phyloP scores from a whole-genome alignment of 352 stramenopile species.

The Globisporangium paroecandrum region DNA sequence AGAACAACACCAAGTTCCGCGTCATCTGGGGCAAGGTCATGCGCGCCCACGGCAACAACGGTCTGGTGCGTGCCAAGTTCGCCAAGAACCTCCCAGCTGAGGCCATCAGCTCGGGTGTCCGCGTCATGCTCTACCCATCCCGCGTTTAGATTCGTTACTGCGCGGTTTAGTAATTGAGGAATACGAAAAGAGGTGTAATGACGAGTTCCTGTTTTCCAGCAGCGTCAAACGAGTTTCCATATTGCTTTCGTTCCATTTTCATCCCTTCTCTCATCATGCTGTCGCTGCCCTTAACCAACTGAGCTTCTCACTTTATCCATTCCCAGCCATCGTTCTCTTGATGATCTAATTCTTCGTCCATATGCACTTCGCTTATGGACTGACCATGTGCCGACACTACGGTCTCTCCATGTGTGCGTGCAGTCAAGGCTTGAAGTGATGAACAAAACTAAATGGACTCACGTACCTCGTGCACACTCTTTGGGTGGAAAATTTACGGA shows the following conservation, averaged over 20 bases:
- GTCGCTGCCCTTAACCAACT: no score
- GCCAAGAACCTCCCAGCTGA: slow-evolving; percentile 95
- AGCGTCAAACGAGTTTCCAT: slow-evolving; percentile 4
- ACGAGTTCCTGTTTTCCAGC: slow-evolving; percentile 23
- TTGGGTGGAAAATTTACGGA: not conserved
- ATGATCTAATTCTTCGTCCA: no score
- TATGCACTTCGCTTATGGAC: no score
- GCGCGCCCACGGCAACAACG: slow-evolving; percentile 97
- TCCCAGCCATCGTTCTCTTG: no score
- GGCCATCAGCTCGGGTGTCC: slow-evolving; percentile 95
- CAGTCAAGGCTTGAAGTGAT: no score
- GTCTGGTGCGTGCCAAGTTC: slow-evolving; percentile 99
- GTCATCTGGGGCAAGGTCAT: slow-evolving; percentile 99
- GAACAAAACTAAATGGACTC: not conserved
- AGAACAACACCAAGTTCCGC: slow-evolving; percentile 97
- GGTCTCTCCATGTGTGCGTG: no score
- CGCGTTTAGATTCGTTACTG: slow-evolving; percentile 87
- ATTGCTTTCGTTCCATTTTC: not conserved
- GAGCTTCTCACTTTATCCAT: no score
- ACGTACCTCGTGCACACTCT: not conserved
- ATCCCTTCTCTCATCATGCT: not conserved
- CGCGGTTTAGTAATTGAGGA: slow-evolving; percentile 32
- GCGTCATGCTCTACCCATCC: slow-evolving; percentile 99
- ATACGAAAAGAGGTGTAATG: slow-evolving; percentile 40
- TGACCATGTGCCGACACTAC: no score